Percentiles rank a stretch among this genome's conserved stretches.
Evolutionary conservation across 345 rosid species (phyloP).

Genomic region (Murraya paniculata): DNA sequence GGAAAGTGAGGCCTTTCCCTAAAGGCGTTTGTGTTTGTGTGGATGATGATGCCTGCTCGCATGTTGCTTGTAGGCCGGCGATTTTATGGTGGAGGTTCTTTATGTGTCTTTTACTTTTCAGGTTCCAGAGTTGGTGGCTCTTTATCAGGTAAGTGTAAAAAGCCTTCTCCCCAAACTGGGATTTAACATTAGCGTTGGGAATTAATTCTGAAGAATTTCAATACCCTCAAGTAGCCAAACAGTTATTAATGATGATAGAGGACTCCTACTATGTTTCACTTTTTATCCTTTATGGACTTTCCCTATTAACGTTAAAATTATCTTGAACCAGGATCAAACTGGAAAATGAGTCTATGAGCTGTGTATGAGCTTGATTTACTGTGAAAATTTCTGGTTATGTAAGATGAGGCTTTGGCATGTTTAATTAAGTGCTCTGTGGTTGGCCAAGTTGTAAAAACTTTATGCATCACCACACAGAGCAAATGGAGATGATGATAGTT

Average conservation of each 20-base stretch:
- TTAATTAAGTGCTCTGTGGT: background rate
- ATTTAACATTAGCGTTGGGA: background rate
- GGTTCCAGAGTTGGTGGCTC: constrained; percentile 52
- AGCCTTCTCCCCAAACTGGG: no score
- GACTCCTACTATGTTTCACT: background rate
- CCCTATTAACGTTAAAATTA: background rate
- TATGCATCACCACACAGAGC: background rate
- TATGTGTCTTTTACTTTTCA: constrained; percentile 68
- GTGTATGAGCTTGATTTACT: background rate
- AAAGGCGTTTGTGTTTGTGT: constrained; percentile 52
- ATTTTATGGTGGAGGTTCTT: constrained; percentile 64
- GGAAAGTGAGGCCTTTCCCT: constrained; percentile 55
- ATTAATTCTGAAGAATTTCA: background rate
- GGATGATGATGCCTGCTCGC: constrained; percentile 66
- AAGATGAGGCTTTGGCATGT: background rate
- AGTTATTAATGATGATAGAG: background rate
- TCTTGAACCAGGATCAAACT: background rate
- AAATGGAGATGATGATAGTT: background rate
- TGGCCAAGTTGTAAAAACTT: background rate
- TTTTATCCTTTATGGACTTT: background rate
- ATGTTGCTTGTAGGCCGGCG: constrained; percentile 73
- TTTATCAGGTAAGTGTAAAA: constrained; percentile 43
- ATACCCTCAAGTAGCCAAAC: background rate
- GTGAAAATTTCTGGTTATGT: background rate
- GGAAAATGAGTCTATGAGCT: background rate